Evolutionary conservation across 768 basidiomycete genomes (phyloP).

Genomic region (Rhizopogon salebrosus): DNA sequence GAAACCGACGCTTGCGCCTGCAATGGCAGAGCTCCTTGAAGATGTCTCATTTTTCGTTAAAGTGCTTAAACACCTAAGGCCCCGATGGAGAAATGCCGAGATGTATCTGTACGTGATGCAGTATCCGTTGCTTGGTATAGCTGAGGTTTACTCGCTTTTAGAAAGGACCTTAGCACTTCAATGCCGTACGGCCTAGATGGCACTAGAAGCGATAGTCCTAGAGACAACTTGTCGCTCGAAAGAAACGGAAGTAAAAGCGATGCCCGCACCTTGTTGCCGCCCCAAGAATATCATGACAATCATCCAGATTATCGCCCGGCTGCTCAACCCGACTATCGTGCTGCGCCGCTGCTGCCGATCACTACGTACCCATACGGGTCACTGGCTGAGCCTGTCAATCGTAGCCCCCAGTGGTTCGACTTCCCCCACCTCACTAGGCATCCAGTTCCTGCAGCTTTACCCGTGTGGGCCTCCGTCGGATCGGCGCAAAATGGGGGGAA

Average conservation of each 20-base stretch:
- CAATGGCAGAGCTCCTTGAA: constrained; percentile 28
- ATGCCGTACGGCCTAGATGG: constrained; percentile 21
- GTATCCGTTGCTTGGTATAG: constrained; percentile 15
- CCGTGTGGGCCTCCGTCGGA: constrained; percentile 1
- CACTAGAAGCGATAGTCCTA: constrained; percentile 13
- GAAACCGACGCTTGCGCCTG: constrained; percentile 23
- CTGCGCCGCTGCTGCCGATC: constrained; percentile 4
- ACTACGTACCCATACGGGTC: constrained; percentile 9
- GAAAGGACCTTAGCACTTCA: constrained; percentile 23
- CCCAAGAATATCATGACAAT: constrained; percentile 10
- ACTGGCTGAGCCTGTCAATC: constrained; percentile 8
- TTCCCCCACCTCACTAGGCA: constrained; percentile 21
- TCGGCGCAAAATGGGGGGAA: not conserved
- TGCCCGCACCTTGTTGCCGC: constrained; percentile 5
- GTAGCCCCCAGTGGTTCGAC: constrained; percentile 21
- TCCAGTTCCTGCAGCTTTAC: constrained; percentile 19
- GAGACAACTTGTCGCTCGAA: constrained; percentile 5
- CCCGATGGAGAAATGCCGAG: constrained; percentile 29
- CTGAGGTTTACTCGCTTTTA: constrained; percentile 27
- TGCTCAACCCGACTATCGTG: constrained; percentile 10
- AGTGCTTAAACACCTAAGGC: constrained; percentile 21
- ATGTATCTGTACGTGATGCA: constrained; percentile 29
- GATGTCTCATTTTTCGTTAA: constrained; percentile 22
- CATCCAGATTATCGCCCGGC: constrained; percentile 10
- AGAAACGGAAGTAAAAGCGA: not conserved